Evolutionary conservation across 129 eudicot genomes (phyloP).

Genomic region (Flaveria sonorensis): DNA sequence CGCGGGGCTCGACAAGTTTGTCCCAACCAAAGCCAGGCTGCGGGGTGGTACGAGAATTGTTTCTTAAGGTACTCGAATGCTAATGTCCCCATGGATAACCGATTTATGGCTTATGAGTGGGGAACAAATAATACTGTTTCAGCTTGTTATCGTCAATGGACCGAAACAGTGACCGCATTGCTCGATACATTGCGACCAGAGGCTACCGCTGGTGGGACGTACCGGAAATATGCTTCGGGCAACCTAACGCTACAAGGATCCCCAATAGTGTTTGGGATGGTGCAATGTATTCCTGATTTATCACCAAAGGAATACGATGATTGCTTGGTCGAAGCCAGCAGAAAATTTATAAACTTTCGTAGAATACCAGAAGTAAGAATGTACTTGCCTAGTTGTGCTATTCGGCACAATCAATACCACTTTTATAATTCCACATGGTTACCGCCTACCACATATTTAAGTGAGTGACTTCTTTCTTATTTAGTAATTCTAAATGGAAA

Average conservation of each 20-base stretch:
- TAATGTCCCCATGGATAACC: neutral
- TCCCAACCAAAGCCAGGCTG: conserved; percentile 32
- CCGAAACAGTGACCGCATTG: conserved; percentile 7
- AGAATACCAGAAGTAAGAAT: conserved; percentile 35
- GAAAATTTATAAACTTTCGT: neutral
- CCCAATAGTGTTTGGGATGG: conserved; percentile 31
- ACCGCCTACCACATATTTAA: conserved; percentile 17
- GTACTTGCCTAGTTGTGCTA: conserved; percentile 35
- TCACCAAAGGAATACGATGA: conserved; percentile 26
- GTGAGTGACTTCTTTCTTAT: neutral
- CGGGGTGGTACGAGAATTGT: conserved; percentile 33
- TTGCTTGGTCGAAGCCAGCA: conserved; percentile 32
- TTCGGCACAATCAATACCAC: conserved; percentile 32
- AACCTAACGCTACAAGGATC: neutral
- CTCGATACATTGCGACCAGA: conserved; percentile 21
- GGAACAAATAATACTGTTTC: neutral
- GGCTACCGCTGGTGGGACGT: conserved; percentile 32
- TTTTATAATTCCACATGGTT: conserved; percentile 46
- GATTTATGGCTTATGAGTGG: neutral
- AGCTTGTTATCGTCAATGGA: conserved; percentile 15
- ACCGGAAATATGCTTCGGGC: conserved; percentile 41
- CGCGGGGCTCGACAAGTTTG: conserved; percentile 5
- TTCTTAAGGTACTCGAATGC: conserved; percentile 43
- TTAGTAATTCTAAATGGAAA: too few relatives aligned
- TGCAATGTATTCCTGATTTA: conserved; percentile 72